phyloP scores from a whole-genome alignment of 2,329 filamentous ascomycete genomes.

The Scleromitrula shiraiana region DNA sequence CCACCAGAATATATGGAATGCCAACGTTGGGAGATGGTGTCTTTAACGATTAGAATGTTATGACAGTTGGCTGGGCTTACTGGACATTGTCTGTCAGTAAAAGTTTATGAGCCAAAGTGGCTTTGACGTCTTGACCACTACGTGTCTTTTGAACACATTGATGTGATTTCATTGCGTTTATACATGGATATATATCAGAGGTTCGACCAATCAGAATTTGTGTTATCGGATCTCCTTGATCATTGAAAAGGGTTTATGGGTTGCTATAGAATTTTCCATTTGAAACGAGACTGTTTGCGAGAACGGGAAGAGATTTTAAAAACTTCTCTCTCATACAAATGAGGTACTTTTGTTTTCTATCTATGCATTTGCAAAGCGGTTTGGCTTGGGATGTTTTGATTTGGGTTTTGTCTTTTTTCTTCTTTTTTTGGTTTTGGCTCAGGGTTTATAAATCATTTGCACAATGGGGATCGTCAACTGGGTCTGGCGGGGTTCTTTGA shows the following conservation, averaged over 20 bases:
- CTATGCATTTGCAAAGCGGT: conserved; percentile 25
- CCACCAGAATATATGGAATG: neutral
- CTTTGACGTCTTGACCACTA: neutral
- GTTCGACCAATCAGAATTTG: neutral
- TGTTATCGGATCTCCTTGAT: conserved; percentile 6
- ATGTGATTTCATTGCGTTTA: no score
- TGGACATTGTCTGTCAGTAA: no score
- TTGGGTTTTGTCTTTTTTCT: conserved; percentile 13
- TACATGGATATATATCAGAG: no score
- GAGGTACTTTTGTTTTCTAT: conserved; percentile 19
- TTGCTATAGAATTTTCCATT: conserved; percentile 9
- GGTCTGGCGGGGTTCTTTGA: conserved; percentile 9
- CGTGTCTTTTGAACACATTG: neutral
- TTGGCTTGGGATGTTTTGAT: conserved; percentile 15
- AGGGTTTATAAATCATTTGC: conserved; percentile 9
- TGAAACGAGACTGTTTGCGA: conserved; percentile 4
- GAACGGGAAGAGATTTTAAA: conserved; percentile 8
- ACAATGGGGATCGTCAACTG: conserved; percentile 4
- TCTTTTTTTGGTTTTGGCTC: conserved; percentile 7
- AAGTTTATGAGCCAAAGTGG: neutral
- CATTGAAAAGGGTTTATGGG: conserved; percentile 2
- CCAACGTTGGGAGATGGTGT: neutral
- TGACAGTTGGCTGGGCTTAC: no score
- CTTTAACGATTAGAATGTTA: neutral
- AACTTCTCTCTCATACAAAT: conserved; percentile 12